Evolutionary conservation across 805 yeast genomes (phyloP).

Genomic region (Saccharomycopsis capsularis): DNA sequence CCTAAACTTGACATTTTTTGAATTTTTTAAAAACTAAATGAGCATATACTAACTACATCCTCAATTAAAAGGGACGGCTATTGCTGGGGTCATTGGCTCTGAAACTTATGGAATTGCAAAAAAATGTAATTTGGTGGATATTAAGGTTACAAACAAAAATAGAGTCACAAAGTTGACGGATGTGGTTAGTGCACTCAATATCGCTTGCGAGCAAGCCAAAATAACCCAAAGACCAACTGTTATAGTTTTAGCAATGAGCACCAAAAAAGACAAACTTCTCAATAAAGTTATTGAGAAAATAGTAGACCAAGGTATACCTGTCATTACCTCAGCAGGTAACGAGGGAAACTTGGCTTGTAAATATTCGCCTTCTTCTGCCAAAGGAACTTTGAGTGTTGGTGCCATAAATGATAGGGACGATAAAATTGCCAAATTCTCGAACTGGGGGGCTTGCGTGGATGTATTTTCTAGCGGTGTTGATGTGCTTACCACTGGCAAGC

Average conservation of each 20-base stretch:
- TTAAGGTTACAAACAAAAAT: constrained; percentile 35
- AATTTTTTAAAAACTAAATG: background rate
- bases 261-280: constrained; percentile 34
- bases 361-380: constrained; percentile 41
- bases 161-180: constrained; percentile 32
- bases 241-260: constrained; percentile 27
- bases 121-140: constrained; percentile 36
- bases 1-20: constrained; percentile 26
- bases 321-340: constrained; percentile 48
- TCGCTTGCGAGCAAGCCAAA: constrained; percentile 26
- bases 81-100: constrained; percentile 49
- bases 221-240: constrained; percentile 33
- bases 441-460: constrained; percentile 50
- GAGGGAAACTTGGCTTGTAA: constrained; percentile 37
- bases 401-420: constrained; percentile 33
- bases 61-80: constrained; percentile 38
- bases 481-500: constrained; percentile 35
- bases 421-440: constrained; percentile 33
- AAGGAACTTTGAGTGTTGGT: constrained; percentile 35
- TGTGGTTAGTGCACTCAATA: constrained; percentile 30
- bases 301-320: constrained; percentile 34
- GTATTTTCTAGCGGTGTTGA: constrained; percentile 44
- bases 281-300: constrained; percentile 38
- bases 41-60: background rate
- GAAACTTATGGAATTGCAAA: constrained; percentile 48